phyloP scores from a whole-genome alignment of 1,284 basidiomycete species.

The Meira nashicola region DNA sequence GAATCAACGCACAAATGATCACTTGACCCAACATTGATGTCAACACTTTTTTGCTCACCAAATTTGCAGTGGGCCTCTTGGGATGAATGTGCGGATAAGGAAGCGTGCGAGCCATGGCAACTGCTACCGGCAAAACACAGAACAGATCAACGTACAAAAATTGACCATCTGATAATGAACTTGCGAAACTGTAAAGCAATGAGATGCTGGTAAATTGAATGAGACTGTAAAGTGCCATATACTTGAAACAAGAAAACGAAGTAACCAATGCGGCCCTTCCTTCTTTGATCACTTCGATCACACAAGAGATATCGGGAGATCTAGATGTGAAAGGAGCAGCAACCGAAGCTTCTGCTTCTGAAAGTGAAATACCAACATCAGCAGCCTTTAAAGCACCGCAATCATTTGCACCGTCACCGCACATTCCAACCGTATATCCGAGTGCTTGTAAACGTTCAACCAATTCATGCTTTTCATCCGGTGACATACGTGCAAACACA shows the following conservation, averaged over 20 bases:
- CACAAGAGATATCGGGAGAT: conserved; percentile 90
- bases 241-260: conserved; percentile 98
- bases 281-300: conserved; percentile 84
- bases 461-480: conserved; percentile 98
- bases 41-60: conserved; percentile 93
- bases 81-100: conserved; percentile 70
- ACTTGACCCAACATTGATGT: conserved; percentile 91
- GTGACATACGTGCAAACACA: conserved; percentile 97
- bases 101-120: conserved; percentile 87
- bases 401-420: conserved; percentile 98
- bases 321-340: conserved; percentile 95
- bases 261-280: conserved; percentile 92
- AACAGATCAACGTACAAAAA: conserved; percentile 97
- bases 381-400: conserved; percentile 97
- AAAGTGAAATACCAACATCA: conserved; percentile 92
- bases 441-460: conserved; percentile 87
- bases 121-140: conserved; percentile 92
- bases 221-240: conserved; percentile 62
- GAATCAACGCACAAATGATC: conserved; percentile 74
- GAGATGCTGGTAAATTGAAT: conserved; percentile 68
- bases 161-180: conserved; percentile 91
- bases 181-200: conserved; percentile 89
- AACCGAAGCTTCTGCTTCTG: conserved; percentile 97
- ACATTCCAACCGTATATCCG: conserved; percentile 95
- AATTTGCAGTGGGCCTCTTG: conserved; percentile 88